Percentiles rank a stretch among this genome's conserved stretches.
Evolutionary conservation across 2,329 filamentous ascomycete species (phyloP).

Genomic region (Fusarium keratoplasticum): DNA sequence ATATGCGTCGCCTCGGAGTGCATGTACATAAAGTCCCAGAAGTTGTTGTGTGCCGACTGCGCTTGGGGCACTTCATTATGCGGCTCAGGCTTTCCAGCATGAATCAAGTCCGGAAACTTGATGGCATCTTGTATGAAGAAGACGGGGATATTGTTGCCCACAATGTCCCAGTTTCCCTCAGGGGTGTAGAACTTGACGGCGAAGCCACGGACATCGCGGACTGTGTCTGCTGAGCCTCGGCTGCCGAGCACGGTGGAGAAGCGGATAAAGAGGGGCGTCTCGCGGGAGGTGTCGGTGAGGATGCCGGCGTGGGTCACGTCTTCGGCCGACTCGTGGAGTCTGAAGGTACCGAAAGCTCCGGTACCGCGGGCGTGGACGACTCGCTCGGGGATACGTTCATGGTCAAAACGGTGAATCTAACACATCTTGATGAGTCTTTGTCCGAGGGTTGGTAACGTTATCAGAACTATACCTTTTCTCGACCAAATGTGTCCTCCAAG

Average conservation of each 20-base stretch:
- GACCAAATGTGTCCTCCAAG: slow-evolving; percentile 77
- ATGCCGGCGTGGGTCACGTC: slow-evolving; percentile 77
- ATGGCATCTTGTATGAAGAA: slow-evolving; percentile 83
- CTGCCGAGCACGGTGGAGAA: slow-evolving; percentile 85
- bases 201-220: slow-evolving; percentile 85
- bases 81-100: slow-evolving; percentile 75
- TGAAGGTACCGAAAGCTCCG: slow-evolving; percentile 78
- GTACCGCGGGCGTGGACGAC: slow-evolving; percentile 78
- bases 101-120: slow-evolving; percentile 77
- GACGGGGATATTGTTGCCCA: slow-evolving; percentile 80
- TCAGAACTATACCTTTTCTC: slow-evolving; percentile 72
- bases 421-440: neutral
- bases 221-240: slow-evolving; percentile 81
- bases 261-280: slow-evolving; percentile 59
- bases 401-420: slow-evolving; percentile 81
- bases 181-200: slow-evolving; percentile 75
- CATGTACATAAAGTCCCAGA: slow-evolving; percentile 77
- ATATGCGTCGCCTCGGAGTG: slow-evolving; percentile 80
- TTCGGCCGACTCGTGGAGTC: slow-evolving; percentile 71
- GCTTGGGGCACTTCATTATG: slow-evolving; percentile 78
- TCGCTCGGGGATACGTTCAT: slow-evolving; percentile 68
- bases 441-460: neutral
- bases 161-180: slow-evolving; percentile 78
- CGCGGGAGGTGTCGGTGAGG: slow-evolving; percentile 64
- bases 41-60: slow-evolving; percentile 78